phyloP scores from a whole-genome alignment of 495 filamentous ascomycete genomes.

The Schizothecium vesticola region DNA sequence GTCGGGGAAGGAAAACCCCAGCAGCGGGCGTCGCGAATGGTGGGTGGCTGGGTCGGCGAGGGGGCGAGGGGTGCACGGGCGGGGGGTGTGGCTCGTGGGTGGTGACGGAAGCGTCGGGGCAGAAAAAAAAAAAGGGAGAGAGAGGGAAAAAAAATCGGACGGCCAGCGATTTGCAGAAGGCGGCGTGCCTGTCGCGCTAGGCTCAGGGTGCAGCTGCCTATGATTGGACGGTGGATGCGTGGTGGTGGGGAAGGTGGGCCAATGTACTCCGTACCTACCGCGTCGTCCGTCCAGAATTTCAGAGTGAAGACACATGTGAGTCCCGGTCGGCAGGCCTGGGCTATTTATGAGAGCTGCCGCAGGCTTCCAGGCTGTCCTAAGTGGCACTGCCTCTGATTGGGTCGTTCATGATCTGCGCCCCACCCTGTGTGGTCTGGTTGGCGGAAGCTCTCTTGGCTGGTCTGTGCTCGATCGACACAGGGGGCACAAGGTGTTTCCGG shows the following conservation, averaged over 20 bases:
- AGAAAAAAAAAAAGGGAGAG: conserved; percentile 4
- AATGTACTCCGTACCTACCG: conserved; percentile 24
- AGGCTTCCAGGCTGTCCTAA: conserved; percentile 13
- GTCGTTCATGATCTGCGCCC: conserved; percentile 19
- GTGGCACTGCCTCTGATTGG: conserved; percentile 32
- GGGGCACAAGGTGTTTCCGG: conserved; percentile 17
- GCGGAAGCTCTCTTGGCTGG: conserved; percentile 17
- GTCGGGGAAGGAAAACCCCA: conserved; percentile 27
- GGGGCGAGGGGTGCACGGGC: background rate
- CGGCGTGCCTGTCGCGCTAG: conserved; percentile 8
- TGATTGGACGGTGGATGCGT: conserved; percentile 20
- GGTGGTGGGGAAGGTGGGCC: conserved; percentile 9
- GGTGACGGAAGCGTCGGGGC: background rate
- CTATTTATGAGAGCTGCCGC: conserved; percentile 36
- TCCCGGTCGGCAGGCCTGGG: conserved; percentile 34
- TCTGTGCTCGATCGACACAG: conserved; percentile 22
- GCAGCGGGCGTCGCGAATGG: conserved; percentile 1
- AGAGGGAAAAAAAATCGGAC: conserved; percentile 6
- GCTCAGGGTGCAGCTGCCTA: conserved; percentile 1
- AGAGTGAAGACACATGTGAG: conserved; percentile 35
- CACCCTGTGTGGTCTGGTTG: conserved; percentile 23
- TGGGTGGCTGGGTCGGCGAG: conserved; percentile 18
- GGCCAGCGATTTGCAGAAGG: background rate
- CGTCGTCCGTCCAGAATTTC: conserved; percentile 26
- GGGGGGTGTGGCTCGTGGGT: conserved; percentile 4